These are phyloP conservation scores for Ceratocystis harringtonii DNA, from an alignment of 2,329 filamentous ascomycete species.

Conservation along the genomic window DNA sequence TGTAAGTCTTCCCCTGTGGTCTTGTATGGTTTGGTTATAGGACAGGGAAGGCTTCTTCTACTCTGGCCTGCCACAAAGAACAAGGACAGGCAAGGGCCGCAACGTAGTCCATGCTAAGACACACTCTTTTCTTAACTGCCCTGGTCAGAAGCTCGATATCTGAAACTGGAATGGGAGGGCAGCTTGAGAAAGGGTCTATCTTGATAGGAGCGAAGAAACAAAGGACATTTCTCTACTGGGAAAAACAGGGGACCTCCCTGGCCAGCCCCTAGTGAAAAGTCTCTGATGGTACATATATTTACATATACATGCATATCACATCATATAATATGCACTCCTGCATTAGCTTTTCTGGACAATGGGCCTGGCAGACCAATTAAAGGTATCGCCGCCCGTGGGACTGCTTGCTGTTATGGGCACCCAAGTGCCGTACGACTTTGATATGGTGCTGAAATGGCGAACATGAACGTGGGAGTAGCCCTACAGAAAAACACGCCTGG, in stretches of 20 bases:
- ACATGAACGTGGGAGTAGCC: not conserved
- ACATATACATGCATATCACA: not conserved
- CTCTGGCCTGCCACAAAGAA: not conserved
- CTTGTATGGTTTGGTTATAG: no score
- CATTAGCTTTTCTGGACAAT: constrained; percentile 1
- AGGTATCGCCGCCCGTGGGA: not conserved
- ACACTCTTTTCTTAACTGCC: not conserved
- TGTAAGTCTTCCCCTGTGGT: no score
- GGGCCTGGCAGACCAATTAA: not conserved
- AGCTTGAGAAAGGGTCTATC: not conserved
- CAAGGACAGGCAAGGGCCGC: not conserved
- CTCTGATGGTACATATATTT: not conserved
- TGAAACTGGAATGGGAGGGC: constrained; percentile 1
- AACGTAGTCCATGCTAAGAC: not conserved
- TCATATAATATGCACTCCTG: constrained; percentile 1
- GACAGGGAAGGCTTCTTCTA: no score
- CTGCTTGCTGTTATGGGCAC: not conserved
- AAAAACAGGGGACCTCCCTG: no score
- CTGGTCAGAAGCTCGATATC: not conserved
- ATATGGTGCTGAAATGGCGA: not conserved
- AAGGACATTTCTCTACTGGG: not conserved
- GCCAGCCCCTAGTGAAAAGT: not conserved
- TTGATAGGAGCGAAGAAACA: not conserved
- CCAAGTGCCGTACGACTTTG: no score
- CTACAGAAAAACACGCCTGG: not conserved